Evolutionary conservation across 192 early-diverging fungal species (phyloP), one percentile per base, ranked within the genome.

Genomic region (Gamsiella multidivaricata): DNA sequence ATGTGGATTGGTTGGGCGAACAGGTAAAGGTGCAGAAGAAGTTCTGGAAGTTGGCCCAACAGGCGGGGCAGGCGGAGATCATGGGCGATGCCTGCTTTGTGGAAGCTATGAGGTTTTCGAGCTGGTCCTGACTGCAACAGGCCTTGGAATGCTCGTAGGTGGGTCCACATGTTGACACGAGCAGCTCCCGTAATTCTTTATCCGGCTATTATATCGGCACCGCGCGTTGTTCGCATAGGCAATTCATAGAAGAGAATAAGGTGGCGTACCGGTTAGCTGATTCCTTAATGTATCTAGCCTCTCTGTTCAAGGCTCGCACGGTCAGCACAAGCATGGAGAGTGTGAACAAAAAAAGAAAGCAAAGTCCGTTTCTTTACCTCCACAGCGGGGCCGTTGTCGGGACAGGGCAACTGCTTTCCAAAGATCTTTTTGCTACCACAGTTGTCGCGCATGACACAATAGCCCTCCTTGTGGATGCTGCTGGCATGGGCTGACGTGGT

Each of bases 21-120:
- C 89, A 90, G 25, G 88, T 89, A 63, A 90, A 90, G 3, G 82
- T 70, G 47, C 89, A 90, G 61, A 87, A 90, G 63, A 90, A 88
- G 66, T 83, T 69, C 37, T 86, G 55, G 57, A 90, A 88, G 55
- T 90, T 90, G n/a, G 81, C 68, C 87, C 86, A 90, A 59, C 89
- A 90, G 2, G 89, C 89, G 26, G 89, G 89, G 61, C 89, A 90
- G 8, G 86, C 80, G 5, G 82, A 71, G 34, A 89, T 83, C 42
- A 90, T 81, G 14, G 79, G 80, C 17, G 86, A 83, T 11, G 84
- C 86, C 31, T 81, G 79, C 55, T 87, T 83, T 31, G 84, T 83
- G 55, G 81, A 83, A 17, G 76, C 59, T 7, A 80, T 61, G 15
- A 90, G 59, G 52, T 70, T 65, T 41, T 83, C 70, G 23, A 88